Percentiles rank a stretch among this genome's conserved stretches.
These are phyloP conservation scores for Terfezia boudieri DNA, from an alignment of 495 filamentous ascomycete species.

Conservation along the genomic window DNA sequence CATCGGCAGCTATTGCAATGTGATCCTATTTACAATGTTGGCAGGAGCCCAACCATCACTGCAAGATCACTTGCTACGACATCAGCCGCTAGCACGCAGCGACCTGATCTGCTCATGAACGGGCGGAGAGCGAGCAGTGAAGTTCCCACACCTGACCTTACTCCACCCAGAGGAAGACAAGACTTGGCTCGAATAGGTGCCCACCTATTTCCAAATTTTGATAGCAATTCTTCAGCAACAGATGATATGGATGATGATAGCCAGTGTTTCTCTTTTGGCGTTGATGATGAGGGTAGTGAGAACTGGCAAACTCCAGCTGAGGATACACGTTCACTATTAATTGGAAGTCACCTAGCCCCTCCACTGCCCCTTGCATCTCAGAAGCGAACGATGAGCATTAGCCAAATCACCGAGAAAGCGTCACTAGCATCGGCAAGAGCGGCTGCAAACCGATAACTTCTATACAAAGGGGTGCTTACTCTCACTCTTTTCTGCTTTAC, in stretches of 20 bases:
- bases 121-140: slow-evolving; percentile 16
- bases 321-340: slow-evolving; percentile 7
- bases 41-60: background rate
- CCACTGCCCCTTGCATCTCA: slow-evolving; percentile 9
- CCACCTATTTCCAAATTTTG: slow-evolving; percentile 12
- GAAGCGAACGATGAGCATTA: slow-evolving; percentile 15
- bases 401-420: slow-evolving; percentile 15
- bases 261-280: slow-evolving; percentile 6
- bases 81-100: background rate
- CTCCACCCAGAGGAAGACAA: slow-evolving; percentile 10
- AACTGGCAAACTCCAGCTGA: slow-evolving; percentile 16
- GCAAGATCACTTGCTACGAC: background rate
- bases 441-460: too few species aligned
- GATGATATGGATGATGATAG: slow-evolving; percentile 6
- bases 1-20: slow-evolving; percentile 11
- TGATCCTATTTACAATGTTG: background rate
- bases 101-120: slow-evolving; percentile 11
- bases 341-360: slow-evolving; percentile 10
- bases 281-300: slow-evolving; percentile 14
- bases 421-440: slow-evolving; percentile 4
- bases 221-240: slow-evolving; percentile 6
- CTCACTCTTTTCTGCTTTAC: too few species aligned
- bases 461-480: too few species aligned
- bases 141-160: slow-evolving; percentile 16
- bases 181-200: slow-evolving; percentile 7